These are phyloP conservation scores for Ascomycota sp. DNA, from an alignment of 2,329 filamentous ascomycete genomes.

Conservation along the genomic window DNA sequence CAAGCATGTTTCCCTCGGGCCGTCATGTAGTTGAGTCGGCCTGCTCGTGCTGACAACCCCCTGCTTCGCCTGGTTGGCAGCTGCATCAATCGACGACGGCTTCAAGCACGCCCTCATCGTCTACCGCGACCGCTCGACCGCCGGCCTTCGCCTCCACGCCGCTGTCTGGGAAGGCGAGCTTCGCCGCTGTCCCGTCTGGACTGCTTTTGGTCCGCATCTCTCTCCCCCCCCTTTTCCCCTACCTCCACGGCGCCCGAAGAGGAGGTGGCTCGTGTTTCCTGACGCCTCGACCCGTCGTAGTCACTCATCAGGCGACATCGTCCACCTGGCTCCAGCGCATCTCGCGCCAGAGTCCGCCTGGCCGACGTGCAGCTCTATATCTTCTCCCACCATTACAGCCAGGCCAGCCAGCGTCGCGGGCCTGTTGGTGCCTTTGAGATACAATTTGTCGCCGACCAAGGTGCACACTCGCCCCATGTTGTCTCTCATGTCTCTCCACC, in stretches of 20 bases:
- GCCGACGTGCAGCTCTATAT: conserved; percentile 36
- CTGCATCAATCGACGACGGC: conserved; percentile 33
- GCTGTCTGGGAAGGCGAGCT: conserved; percentile 33
- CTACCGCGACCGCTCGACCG: conserved; percentile 26
- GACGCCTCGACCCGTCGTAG: conserved; percentile 10
- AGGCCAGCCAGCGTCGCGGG: conserved; percentile 29
- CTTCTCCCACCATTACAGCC: conserved; percentile 34
- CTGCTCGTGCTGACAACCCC: no score
- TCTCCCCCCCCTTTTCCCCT: not conserved
- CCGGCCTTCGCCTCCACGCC: conserved; percentile 32
- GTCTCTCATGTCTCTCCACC: not conserved
- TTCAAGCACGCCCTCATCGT: conserved; percentile 33
- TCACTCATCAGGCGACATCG: conserved; percentile 29
- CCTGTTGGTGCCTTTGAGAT: conserved; percentile 29
- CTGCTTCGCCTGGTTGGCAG: no score
- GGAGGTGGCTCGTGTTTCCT: not conserved
- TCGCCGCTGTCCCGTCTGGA: conserved; percentile 38
- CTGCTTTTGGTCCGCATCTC: conserved; percentile 31
- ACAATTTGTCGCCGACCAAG: conserved; percentile 22
- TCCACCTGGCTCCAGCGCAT: conserved; percentile 29
- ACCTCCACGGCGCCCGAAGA: no score
- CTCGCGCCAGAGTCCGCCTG: conserved; percentile 26
- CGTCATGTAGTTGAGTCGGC: no score
- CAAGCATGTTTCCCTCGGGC: no score
- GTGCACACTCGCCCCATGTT: conserved; percentile 4